Evolutionary conservation across 257 asterid species (phyloP).

Genomic region (Nicotiana tomentosiformis): DNA sequence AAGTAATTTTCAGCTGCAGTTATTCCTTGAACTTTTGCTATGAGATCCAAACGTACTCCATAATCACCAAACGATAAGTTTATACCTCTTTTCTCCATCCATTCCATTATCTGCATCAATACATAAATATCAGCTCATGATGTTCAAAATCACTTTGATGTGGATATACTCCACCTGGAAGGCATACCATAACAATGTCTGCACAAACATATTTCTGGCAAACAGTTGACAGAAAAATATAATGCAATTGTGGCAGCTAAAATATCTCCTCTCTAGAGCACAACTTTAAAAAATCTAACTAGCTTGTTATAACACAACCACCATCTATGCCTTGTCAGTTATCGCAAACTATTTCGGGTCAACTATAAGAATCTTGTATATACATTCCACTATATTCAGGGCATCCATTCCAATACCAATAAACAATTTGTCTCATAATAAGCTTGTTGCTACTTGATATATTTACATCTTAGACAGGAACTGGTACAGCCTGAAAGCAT

Average conservation of each 20-base stretch:
- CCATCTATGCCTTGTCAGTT: not conserved
- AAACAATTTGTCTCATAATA: not conserved
- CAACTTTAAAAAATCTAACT: not conserved
- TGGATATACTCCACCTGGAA: not conserved
- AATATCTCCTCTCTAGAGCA: not conserved
- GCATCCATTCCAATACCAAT: not conserved
- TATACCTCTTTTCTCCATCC: constrained; percentile 62
- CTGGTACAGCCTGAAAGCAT: not conserved
- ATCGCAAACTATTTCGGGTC: not conserved
- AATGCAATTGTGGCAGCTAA: not conserved
- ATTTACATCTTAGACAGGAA: not conserved
- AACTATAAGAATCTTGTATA: not conserved
- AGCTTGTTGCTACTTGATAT: not conserved
- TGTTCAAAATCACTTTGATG: not conserved
- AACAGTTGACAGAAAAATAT: not conserved
- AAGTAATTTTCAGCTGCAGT: constrained; percentile 72
- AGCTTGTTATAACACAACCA: not conserved
- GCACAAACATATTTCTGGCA: not conserved
- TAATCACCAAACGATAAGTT: constrained; percentile 34
- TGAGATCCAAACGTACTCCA: constrained; percentile 55
- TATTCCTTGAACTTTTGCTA: constrained; percentile 52
- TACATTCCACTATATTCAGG: not conserved
- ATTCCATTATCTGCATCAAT: constrained; percentile 60
- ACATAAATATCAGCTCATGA: constrained; percentile 10
- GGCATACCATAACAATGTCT: not conserved